Conservation (phyloP, 2,329 filamentous ascomycete species). For the Huntiella abstrusa region DNA sequence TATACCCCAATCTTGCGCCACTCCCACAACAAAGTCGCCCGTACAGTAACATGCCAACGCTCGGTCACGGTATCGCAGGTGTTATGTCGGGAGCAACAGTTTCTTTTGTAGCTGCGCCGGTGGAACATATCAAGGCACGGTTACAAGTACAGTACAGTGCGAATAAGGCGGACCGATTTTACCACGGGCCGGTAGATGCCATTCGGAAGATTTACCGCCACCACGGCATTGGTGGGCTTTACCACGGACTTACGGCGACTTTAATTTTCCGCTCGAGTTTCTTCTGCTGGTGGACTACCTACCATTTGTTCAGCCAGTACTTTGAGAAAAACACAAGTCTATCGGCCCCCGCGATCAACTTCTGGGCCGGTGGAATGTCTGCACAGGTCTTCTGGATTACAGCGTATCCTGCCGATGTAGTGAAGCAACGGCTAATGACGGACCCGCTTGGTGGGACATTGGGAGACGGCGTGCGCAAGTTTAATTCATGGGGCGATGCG, state of each 20-base stretch:
- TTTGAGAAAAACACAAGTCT: slow-evolving; percentile 49
- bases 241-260: slow-evolving; percentile 70
- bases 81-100: slow-evolving; percentile 78
- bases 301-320: slow-evolving; percentile 60
- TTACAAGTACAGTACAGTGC: slow-evolving; percentile 87
- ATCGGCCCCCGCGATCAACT: slow-evolving; percentile 69
- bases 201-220: slow-evolving; percentile 44
- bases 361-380: slow-evolving; percentile 87
- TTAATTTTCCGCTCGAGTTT: slow-evolving; percentile 83
- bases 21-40: slow-evolving; percentile 6
- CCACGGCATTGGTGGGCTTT: slow-evolving; percentile 66
- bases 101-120: slow-evolving; percentile 76
- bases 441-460: slow-evolving; percentile 61
- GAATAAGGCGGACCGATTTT: slow-evolving; percentile 56
- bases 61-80: slow-evolving; percentile 78
- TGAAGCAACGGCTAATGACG: slow-evolving; percentile 96
- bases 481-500: slow-evolving; percentile 61
- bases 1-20: slow-evolving; percentile 34
- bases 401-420: slow-evolving; percentile 77
- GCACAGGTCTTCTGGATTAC: slow-evolving; percentile 92
- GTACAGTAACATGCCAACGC: slow-evolving; percentile 35
- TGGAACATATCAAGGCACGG: slow-evolving; percentile 88
- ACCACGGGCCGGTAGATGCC: slow-evolving; percentile 77
- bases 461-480: slow-evolving; percentile 47
- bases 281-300: slow-evolving; percentile 97